Base-by-base conservation (phyloP, 192 early-diverging fungal genomes). In the Phlyctochytrium planicorne region DNA sequence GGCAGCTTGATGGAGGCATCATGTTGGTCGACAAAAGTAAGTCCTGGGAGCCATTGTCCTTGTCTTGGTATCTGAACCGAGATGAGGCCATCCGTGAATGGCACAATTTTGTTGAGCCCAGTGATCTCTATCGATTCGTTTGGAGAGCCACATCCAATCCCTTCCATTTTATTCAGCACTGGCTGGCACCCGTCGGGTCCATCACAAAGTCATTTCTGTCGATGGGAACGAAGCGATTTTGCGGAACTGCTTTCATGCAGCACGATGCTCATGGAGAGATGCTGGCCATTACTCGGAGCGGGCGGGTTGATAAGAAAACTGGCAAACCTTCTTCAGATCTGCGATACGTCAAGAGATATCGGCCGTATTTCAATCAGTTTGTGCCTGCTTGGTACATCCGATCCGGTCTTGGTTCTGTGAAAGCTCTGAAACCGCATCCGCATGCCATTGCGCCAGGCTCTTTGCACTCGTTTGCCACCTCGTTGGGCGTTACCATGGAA, bases 81-180 rank as follows among this genome's bases (percentile, higher is more conserved):
- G 53, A 53, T 31, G 1, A 40, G 25, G 29, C 65, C 31, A 68
- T 50, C 30, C 57, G 16, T 2, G 16, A 52, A 25, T 73, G 63
- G 0, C 60, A 52, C 33, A 3, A 33, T 0, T 60, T 69, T 23
- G 37, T 76, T n/a, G 69, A 66, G 16, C 70, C 73, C 60, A 76
- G 74, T 35, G 75, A 76, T 37, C 55, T 68, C 20, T 76, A 74
- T 33, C 75, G 75, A 20, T 76, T 47, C 20, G 40, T 20, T 20
- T 47, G 40, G 40, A 6, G 20, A 14, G 40, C 40, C 40, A 47
- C 40, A 6, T 20, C 10, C 40, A 47, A 6, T 6, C 40, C 40
- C 40, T 47, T 47, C 20, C 40, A 47, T 20, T 14, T 47, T 6
- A 20, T 47, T 20, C 40, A 20, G 10, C 40, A 47, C 40, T 20